phyloP scores from a whole-genome alignment of 2,329 filamentous ascomycete species.

The Fusarium duplospermum region DNA sequence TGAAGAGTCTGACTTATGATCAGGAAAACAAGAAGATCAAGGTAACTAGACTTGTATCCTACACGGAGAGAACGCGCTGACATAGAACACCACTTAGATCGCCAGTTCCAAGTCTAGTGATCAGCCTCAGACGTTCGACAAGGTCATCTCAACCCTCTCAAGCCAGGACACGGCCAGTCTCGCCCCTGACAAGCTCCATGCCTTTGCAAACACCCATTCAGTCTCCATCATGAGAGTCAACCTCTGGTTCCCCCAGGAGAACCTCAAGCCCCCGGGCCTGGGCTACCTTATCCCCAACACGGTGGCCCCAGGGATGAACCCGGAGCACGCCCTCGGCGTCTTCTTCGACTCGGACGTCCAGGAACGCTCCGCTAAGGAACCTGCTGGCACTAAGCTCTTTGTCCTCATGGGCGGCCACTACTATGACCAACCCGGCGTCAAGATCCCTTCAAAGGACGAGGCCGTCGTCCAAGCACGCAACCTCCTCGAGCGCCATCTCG shows the following conservation, averaged over 20 bases:
- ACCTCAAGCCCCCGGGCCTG: constrained; percentile 78
- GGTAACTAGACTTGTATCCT: constrained; percentile 48
- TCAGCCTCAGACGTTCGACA: constrained; percentile 55
- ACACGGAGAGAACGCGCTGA: not conserved
- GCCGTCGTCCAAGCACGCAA: constrained; percentile 76
- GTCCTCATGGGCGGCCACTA: constrained; percentile 96
- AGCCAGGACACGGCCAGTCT: constrained; percentile 57
- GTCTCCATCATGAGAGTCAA: constrained; percentile 94
- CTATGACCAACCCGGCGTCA: constrained; percentile 68
- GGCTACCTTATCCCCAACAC: constrained; percentile 91
- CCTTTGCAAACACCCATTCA: constrained; percentile 67
- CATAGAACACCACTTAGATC: constrained; percentile 20
- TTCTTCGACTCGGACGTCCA: constrained; percentile 84
- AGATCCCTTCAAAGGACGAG: constrained; percentile 69
- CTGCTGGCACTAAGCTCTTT: constrained; percentile 84
- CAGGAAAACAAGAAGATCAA: constrained; percentile 52
- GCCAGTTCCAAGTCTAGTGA: constrained; percentile 17
- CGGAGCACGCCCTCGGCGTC: constrained; percentile 87
- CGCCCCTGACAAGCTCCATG: constrained; percentile 54
- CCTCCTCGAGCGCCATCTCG: constrained; percentile 79
- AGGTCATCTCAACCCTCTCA: constrained; percentile 74
- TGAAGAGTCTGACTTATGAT: constrained; percentile 60
- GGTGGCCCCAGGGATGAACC: constrained; percentile 77
- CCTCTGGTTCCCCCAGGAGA: constrained; percentile 78
- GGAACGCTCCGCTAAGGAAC: constrained; percentile 62